Evolutionary conservation across 2,329 filamentous ascomycete genomes (phyloP).

Genomic region (Colletotrichum camelliae): DNA sequence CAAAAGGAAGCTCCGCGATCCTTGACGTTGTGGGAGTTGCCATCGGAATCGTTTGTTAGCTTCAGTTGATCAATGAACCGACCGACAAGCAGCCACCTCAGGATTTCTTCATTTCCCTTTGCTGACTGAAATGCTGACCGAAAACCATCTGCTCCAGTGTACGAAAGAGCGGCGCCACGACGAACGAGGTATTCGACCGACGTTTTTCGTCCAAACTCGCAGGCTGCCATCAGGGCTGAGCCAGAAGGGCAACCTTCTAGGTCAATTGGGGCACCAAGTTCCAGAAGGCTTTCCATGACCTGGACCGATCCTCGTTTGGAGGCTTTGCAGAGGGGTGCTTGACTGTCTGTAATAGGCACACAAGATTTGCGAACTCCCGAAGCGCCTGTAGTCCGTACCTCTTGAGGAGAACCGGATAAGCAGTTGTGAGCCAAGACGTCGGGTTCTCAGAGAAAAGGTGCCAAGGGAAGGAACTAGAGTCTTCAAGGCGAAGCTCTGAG

Average conservation of each 20-base stretch:
- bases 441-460: too few species aligned
- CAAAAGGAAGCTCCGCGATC: background rate
- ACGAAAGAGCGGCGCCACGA: background rate
- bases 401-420: background rate
- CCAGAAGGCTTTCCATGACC: background rate
- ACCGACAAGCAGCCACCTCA: background rate
- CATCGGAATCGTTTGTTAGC: background rate
- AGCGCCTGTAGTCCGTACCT: background rate
- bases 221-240: background rate
- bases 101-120: background rate
- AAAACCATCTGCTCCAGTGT: background rate
- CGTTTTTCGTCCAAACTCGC: background rate
- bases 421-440: background rate
- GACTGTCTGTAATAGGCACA: too few species aligned
- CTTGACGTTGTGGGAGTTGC: rapidly evolving
- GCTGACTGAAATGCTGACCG: background rate
- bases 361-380: background rate
- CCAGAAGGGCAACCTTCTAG: background rate
- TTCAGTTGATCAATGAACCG: background rate
- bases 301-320: background rate
- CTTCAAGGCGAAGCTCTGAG: background rate
- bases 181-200: background rate
- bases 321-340: background rate
- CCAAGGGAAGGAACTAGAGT: too few species aligned
- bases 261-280: background rate